Percentiles rank a stretch among this genome's conserved stretches.
Evolutionary conservation across 306 rosid genomes (phyloP).

Genomic region (Morella rubra): DNA sequence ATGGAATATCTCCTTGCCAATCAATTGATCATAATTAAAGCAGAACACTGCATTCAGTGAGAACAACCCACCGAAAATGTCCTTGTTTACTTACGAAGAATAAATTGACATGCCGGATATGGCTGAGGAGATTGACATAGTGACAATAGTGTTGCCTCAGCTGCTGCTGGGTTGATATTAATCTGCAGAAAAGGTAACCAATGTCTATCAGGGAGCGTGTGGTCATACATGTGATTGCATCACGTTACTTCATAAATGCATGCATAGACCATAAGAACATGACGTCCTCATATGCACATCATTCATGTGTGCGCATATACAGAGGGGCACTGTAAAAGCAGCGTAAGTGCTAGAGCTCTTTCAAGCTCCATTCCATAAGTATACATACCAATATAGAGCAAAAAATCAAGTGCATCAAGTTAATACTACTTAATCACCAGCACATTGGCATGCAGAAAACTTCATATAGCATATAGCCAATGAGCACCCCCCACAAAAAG

Average conservation of each 20-base stretch:
- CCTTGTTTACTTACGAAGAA: conserved; percentile 61
- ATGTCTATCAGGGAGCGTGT: conserved; percentile 7
- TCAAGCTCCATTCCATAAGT: neutral
- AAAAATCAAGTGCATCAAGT: too few relatives aligned
- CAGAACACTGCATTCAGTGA: neutral
- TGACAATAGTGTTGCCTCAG: conserved; percentile 74
- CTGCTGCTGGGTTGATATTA: conserved; percentile 70
- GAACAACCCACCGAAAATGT: neutral
- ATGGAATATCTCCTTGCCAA: too few relatives aligned
- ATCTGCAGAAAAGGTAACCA: conserved; percentile 49
- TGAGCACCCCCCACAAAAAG: neutral
- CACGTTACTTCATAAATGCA: neutral
- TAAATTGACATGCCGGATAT: conserved; percentile 78
- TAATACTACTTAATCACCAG: too few relatives aligned
- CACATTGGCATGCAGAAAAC: neutral
- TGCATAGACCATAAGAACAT: neutral
- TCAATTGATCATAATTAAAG: neutral
- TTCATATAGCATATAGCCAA: neutral
- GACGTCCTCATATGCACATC: neutral
- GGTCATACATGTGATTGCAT: neutral
- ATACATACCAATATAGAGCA: too few relatives aligned
- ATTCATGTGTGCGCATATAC: neutral
- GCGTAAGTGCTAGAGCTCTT: neutral
- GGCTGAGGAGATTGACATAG: conserved; percentile 80
- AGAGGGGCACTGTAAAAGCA: neutral